Conservation (phyloP, 495 filamentous ascomycete species). For the Hyaloscypha variabilis region DNA sequence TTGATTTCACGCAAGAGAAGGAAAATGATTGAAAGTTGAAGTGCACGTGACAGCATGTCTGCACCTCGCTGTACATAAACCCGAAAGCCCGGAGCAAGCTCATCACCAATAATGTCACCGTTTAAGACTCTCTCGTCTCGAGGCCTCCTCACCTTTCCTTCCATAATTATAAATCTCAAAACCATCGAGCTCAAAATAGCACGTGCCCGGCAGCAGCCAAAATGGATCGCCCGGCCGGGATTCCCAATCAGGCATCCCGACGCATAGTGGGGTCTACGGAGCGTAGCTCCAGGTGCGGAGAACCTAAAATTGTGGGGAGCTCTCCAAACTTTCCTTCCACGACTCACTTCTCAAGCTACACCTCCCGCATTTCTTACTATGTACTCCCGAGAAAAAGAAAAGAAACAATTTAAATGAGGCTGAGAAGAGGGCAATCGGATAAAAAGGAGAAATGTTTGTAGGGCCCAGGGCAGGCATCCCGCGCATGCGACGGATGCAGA, state of each 20-base stretch:
- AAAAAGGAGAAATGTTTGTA: not conserved
- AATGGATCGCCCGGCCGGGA: slow-evolving; percentile 7
- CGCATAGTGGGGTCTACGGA: not conserved
- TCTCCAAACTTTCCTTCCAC: not conserved
- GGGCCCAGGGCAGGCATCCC: not conserved
- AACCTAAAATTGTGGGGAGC: slow-evolving; percentile 11
- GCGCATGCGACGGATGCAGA: not conserved
- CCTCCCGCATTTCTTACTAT: no score
- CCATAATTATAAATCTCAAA: not conserved
- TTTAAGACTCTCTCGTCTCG: no score
- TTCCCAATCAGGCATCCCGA: slow-evolving; percentile 1
- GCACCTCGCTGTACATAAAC: no score
- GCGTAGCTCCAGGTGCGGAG: not conserved
- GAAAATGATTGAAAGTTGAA: no score
- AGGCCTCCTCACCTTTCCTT: not conserved
- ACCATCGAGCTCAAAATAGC: not conserved
- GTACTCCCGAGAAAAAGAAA: not conserved
- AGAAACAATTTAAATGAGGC: not conserved
- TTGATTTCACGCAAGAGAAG: no score
- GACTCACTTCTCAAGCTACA: not conserved
- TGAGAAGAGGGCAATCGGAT: not conserved
- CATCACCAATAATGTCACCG: no score
- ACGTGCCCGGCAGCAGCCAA: not conserved
- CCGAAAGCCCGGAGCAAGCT: no score
- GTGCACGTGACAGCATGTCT: no score